Conservation (phyloP, 1,139 yeast species). For the Saccharomycopsis crataegensis region DNA sequence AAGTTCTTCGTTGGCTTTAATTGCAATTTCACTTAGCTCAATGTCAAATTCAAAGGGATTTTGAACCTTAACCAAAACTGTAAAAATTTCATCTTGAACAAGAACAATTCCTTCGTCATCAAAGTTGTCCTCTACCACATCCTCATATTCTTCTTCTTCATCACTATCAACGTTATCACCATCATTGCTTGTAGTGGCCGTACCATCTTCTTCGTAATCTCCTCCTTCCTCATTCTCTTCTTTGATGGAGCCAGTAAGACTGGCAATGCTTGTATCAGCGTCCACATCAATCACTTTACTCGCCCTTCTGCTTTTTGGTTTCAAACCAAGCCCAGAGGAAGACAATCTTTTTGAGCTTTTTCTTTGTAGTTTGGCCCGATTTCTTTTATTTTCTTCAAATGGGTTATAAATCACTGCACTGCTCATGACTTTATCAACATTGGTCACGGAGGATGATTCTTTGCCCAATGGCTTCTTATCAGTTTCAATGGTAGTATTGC, state of each 20-base stretch:
- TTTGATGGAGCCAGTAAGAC: slow-evolving; percentile 6
- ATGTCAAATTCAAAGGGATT: slow-evolving; percentile 80
- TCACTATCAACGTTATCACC: slow-evolving; percentile 27
- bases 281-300: not conserved
- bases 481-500: slow-evolving; percentile 15
- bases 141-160: slow-evolving; percentile 19
- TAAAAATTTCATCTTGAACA: slow-evolving; percentile 50
- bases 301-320: not conserved
- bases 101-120: slow-evolving; percentile 33
- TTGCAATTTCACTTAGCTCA: slow-evolving; percentile 46
- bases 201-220: slow-evolving; percentile 30
- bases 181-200: slow-evolving; percentile 14
- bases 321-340: not conserved
- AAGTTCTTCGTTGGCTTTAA: slow-evolving; percentile 29
- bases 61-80: slow-evolving; percentile 50
- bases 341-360: slow-evolving; percentile 11
- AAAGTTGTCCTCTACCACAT: slow-evolving; percentile 17
- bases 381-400: slow-evolving; percentile 25
- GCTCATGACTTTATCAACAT: not conserved
- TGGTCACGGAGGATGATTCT: not conserved
- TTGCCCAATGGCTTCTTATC: slow-evolving; percentile 17
- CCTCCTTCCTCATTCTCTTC: slow-evolving; percentile 20
- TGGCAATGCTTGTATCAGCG: not conserved
- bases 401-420: slow-evolving; percentile 36
- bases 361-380: slow-evolving; percentile 12